phyloP scores from a whole-genome alignment of 768 basidiomycete species.

The Rhizopogon vesiculosus region DNA sequence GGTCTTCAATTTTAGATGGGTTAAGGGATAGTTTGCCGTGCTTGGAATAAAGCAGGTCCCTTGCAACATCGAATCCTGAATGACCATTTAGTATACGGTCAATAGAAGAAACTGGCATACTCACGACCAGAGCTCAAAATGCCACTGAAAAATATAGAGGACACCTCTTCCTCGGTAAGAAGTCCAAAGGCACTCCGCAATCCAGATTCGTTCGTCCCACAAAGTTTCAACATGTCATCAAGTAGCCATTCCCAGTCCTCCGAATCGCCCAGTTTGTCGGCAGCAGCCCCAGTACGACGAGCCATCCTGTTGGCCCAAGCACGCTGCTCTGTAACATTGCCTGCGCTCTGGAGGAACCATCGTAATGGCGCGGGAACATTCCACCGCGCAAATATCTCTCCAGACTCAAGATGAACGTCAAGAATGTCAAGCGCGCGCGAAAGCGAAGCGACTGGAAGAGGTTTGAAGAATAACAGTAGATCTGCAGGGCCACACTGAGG shows the following conservation, averaged over 20 bases:
- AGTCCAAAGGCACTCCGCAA: constrained; percentile 78
- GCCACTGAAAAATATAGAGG: constrained; percentile 82
- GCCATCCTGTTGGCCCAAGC: constrained; percentile 88
- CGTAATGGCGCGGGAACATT: constrained; percentile 73
- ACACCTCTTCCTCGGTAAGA: constrained; percentile 64
- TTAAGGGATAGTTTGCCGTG: constrained; percentile 45
- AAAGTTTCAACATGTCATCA: constrained; percentile 86
- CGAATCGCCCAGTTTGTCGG: constrained; percentile 48
- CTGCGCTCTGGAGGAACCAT: constrained; percentile 85
- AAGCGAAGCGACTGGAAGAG: constrained; percentile 67
- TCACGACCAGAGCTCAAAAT: constrained; percentile 83
- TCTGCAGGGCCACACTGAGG: constrained; percentile 59
- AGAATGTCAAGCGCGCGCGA: constrained; percentile 86
- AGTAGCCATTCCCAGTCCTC: constrained; percentile 87
- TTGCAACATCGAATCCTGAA: constrained; percentile 66
- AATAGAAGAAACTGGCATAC: constrained; percentile 30
- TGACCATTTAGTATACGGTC: constrained; percentile 6
- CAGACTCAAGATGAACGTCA: constrained; percentile 91
- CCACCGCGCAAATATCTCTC: constrained; percentile 90
- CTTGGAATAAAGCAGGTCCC: constrained; percentile 48
- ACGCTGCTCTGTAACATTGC: constrained; percentile 63
- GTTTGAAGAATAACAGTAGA: constrained; percentile 77
- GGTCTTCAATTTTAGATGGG: constrained; percentile 55
- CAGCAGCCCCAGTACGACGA: constrained; percentile 53
- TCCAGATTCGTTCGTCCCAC: constrained; percentile 55